Evolutionary conservation across 2,329 filamentous ascomycete genomes (phyloP), one percentile per base, ranked within the genome.

Genomic region (Chrysoporthe austroafricana): DNA sequence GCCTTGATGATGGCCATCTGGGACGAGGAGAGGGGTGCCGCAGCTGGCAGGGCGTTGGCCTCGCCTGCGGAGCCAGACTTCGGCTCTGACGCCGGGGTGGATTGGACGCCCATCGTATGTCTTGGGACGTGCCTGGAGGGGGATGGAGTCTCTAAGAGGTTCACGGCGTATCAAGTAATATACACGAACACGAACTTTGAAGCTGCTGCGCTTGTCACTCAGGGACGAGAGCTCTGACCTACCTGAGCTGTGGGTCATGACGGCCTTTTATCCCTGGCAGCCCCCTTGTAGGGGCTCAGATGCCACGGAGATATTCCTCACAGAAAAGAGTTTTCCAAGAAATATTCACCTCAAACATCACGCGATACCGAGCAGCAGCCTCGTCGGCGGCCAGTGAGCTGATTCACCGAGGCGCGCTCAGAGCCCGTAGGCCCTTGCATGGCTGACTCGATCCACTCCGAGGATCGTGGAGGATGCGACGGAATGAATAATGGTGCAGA

Each of bases 1-100:
- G 91, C 84, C 78, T 93, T 94, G 81, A 96, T 89, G 72, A 91
- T 88, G 69, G 85, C 80, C 71, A 90, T 84, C 80, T 95, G 91
- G 48, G 84, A 80, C 36, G 84, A 79, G 13, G 89, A 89, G 68
- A 93, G 80, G 67, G 85, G 60, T 43, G 73, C 70, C 11, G 70
- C 56, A 3, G 62, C 62, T n/a, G 61, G 58, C 4, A 69, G 21
- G 34, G 62, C 62, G 16, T 57, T 43, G 58, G 48, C 42, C 18
- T 42, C 46, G 8, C 26, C 46, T 18, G 64, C 46, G 16, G 36
- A 52, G 6, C 48, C 67, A 5, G 64, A 61, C 52, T 67, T 64
- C 13, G 61, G 43, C 56, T 50, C 46, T 52, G 64, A 50, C 44
- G 61, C 54, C 39, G 61, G 59, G 32, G 42, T 64, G 34, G 67